These are phyloP conservation scores for Venturia oleaginea DNA, from an alignment of 2,329 filamentous ascomycete species.

Conservation along the genomic window DNA sequence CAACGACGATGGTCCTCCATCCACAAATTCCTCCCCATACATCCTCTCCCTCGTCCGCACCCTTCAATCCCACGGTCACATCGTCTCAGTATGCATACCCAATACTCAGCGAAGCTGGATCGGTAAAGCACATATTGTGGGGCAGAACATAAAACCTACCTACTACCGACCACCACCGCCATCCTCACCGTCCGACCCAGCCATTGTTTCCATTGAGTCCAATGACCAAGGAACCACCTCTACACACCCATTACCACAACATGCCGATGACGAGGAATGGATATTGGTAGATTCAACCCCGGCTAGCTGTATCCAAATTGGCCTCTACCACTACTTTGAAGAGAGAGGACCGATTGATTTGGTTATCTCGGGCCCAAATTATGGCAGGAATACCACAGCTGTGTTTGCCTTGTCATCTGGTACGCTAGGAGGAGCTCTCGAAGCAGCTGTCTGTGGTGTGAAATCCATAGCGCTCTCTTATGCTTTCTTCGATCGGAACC, in stretches of 20 bases:
- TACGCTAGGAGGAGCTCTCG: slow-evolving; percentile 42
- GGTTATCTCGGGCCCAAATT: slow-evolving; percentile 42
- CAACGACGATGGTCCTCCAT: slow-evolving; percentile 30
- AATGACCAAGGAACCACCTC: slow-evolving; percentile 29
- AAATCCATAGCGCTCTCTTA: slow-evolving; percentile 74
- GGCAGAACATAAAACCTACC: slow-evolving; percentile 71
- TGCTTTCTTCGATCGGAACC: slow-evolving; percentile 79
- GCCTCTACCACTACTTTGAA: slow-evolving; percentile 38
- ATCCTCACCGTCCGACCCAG: slow-evolving; percentile 20
- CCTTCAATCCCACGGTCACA: slow-evolving; percentile 57
- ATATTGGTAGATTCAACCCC: slow-evolving; percentile 42
- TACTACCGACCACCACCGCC: slow-evolving; percentile 59
- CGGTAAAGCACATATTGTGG: slow-evolving; percentile 93
- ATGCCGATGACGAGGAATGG: slow-evolving; percentile 32
- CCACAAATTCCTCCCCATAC: slow-evolving; percentile 40
- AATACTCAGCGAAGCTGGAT: slow-evolving; percentile 95
- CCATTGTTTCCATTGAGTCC: slow-evolving; percentile 14
- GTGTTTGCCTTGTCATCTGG: slow-evolving; percentile 41
- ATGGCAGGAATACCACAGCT: slow-evolving; percentile 41
- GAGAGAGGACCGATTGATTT: slow-evolving; percentile 36
- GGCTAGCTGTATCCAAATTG: slow-evolving; percentile 41
- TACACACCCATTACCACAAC: slow-evolving; percentile 23
- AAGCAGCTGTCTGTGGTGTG: slow-evolving; percentile 38
- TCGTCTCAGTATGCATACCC: slow-evolving; percentile 85
- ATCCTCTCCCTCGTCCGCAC: slow-evolving; percentile 38